These are phyloP conservation scores for Venturia oleaginea DNA, from an alignment of 2,329 filamentous ascomycete species.

Conservation along the genomic window DNA sequence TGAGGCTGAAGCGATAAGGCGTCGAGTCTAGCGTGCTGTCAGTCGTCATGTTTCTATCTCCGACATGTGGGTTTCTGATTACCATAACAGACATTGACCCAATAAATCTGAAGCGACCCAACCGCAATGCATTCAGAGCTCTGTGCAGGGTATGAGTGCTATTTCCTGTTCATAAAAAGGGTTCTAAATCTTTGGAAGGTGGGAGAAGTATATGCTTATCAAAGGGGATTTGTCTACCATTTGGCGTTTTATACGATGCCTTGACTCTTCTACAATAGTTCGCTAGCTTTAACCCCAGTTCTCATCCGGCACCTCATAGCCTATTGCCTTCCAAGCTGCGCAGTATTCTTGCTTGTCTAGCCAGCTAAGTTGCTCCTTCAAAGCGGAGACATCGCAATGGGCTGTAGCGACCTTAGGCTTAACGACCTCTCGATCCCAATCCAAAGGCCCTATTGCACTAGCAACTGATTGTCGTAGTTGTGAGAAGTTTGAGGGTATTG, in stretches of 20 bases:
- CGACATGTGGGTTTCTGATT: background rate
- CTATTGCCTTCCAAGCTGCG: slow-evolving; percentile 15
- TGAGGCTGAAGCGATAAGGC: background rate
- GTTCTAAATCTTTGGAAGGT: background rate
- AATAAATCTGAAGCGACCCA: background rate
- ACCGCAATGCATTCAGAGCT: background rate
- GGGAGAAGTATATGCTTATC: background rate
- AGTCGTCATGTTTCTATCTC: slow-evolving; percentile 1
- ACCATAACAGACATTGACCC: slow-evolving; percentile 1
- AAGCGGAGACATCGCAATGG: slow-evolving; percentile 9
- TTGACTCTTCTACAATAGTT: background rate
- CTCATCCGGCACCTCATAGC: slow-evolving; percentile 15
- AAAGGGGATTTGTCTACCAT: background rate
- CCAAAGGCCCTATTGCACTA: slow-evolving; percentile 2
- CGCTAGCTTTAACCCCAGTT: slow-evolving; percentile 15
- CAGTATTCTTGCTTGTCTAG: slow-evolving; percentile 15
- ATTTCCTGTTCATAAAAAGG: background rate
- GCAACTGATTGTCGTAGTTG: slow-evolving; percentile 12
- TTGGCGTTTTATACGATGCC: background rate
- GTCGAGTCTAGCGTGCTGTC: slow-evolving; percentile 1
- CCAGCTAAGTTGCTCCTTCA: slow-evolving; percentile 15
- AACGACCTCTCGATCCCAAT: slow-evolving; percentile 6
- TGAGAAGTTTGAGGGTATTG: slow-evolving; percentile 13
- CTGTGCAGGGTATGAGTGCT: background rate
- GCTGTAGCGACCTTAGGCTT: slow-evolving; percentile 3